Conservation (phyloP, 139 green algal species). For the Picochlorum sp. region DNA sequence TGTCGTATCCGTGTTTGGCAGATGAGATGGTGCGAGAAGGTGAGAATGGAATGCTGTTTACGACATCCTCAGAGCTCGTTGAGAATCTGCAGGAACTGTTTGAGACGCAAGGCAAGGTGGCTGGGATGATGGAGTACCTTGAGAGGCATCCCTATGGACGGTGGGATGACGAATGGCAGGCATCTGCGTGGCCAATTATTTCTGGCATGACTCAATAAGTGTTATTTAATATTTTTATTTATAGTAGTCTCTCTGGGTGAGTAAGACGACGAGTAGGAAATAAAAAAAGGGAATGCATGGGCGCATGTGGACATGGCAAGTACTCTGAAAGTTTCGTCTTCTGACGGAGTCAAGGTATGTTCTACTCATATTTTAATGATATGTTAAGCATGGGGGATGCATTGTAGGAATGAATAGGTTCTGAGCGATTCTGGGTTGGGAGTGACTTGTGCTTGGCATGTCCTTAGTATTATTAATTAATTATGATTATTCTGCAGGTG, state of each 20-base stretch:
- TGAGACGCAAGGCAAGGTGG: background rate
- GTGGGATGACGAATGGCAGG: too few species aligned
- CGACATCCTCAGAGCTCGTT: slow-evolving; percentile 43
- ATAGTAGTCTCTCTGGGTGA: too few species aligned
- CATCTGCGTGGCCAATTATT: too few species aligned
- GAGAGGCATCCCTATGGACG: too few species aligned
- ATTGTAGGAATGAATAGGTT: background rate
- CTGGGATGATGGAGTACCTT: too few species aligned
- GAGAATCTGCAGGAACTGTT: slow-evolving; percentile 50
- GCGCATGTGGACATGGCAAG: slow-evolving; percentile 24
- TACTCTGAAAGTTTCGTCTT: slow-evolving; percentile 68
- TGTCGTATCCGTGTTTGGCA: slow-evolving; percentile 68
- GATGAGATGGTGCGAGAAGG: slow-evolving; percentile 68
- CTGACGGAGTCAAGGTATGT: slow-evolving; percentile 59
- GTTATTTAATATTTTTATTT: too few species aligned
- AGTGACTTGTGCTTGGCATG: background rate
- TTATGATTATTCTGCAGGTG: slow-evolving; percentile 40
- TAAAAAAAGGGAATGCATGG: too few species aligned
- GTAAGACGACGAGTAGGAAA: too few species aligned
- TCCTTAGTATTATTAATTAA: too few species aligned
- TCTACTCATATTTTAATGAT: background rate
- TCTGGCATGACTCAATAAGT: too few species aligned
- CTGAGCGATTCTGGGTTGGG: background rate
- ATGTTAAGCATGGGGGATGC: background rate
- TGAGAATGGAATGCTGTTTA: slow-evolving; percentile 77